Percentiles rank a stretch among this genome's conserved stretches.
These are phyloP conservation scores for Xylariaceae sp. DNA, from an alignment of 2,329 filamentous ascomycete genomes.

Conservation along the genomic window DNA sequence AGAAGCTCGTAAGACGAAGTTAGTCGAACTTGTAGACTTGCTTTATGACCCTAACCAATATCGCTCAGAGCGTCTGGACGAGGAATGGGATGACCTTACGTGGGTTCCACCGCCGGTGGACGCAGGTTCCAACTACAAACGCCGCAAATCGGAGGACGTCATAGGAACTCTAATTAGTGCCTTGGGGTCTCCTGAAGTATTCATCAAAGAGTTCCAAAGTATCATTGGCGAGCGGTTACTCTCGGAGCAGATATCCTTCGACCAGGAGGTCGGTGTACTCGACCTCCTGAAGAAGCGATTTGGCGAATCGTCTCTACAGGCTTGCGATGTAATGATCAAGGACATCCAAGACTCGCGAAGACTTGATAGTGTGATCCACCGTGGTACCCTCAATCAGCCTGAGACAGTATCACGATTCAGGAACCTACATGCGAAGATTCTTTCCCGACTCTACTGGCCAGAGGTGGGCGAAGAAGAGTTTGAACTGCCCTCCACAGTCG, in stretches of 20 bases:
- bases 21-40: slow-evolving; percentile 71
- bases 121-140: slow-evolving; percentile 89
- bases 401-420: slow-evolving; percentile 41
- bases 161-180: slow-evolving; percentile 89
- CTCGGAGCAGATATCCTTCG: slow-evolving; percentile 70
- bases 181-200: slow-evolving; percentile 87
- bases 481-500: slow-evolving; percentile 64
- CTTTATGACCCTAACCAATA: slow-evolving; percentile 67
- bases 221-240: slow-evolving; percentile 86
- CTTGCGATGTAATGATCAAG: slow-evolving; percentile 96
- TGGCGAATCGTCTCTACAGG: slow-evolving; percentile 84
- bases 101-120: slow-evolving; percentile 95
- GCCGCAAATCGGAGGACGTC: slow-evolving; percentile 87
- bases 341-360: slow-evolving; percentile 85
- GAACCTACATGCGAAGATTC: slow-evolving; percentile 78
- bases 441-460: slow-evolving; percentile 95
- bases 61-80: slow-evolving; percentile 59
- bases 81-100: slow-evolving; percentile 86
- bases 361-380: slow-evolving; percentile 72
- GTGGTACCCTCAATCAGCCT: slow-evolving; percentile 42
- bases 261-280: slow-evolving; percentile 82
- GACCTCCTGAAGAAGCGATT: slow-evolving; percentile 88
- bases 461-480: slow-evolving; percentile 75
- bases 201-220: slow-evolving; percentile 91
- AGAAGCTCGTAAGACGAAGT: slow-evolving; percentile 54